A percentile compares a stretch with the other conserved stretches of the same genome.
Conservation (phyloP, 192 early-diverging fungal genomes). For the Podila epicladia region DNA sequence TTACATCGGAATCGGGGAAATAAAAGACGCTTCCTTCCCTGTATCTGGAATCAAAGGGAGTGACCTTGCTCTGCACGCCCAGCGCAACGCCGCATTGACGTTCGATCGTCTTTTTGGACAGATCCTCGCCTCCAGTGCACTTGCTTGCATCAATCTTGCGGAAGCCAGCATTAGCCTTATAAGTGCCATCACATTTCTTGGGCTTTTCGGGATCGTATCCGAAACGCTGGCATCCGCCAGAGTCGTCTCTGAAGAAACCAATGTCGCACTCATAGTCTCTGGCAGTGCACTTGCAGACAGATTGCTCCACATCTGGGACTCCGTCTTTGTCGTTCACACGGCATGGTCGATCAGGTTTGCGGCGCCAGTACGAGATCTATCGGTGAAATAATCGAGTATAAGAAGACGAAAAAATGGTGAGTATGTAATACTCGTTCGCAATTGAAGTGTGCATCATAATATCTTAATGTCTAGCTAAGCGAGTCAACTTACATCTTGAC, state of each 20-base stretch:
- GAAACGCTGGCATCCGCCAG: constrained; percentile 71
- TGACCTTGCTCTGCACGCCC: constrained; percentile 42
- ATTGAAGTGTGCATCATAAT: no score
- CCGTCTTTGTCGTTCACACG: constrained; percentile 74
- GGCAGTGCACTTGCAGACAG: constrained; percentile 77
- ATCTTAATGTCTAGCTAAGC: no score
- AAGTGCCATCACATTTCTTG: constrained; percentile 69
- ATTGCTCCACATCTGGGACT: constrained; percentile 54
- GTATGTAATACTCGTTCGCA: background rate
- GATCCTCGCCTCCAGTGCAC: constrained; percentile 80
- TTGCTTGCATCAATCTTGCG: constrained; percentile 75
- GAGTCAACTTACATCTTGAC: constrained; percentile 52
- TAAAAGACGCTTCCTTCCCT: constrained; percentile 30
- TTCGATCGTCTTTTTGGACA: constrained; percentile 65
- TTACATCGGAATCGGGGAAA: constrained; percentile 50
- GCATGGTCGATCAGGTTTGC: constrained; percentile 76
- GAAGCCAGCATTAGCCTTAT: constrained; percentile 84
- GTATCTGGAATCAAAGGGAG: constrained; percentile 37
- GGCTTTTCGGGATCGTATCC: constrained; percentile 85
- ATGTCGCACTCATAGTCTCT: constrained; percentile 92
- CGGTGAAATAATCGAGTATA: background rate
- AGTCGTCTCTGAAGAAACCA: constrained; percentile 79
- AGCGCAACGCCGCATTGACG: constrained; percentile 72
- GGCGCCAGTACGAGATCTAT: constrained; percentile 75
- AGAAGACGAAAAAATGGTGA: background rate